Evolutionary conservation across 768 basidiomycete genomes (phyloP), one percentile per base, ranked within the genome.

Genomic region (Kwoniella bestiolae): DNA sequence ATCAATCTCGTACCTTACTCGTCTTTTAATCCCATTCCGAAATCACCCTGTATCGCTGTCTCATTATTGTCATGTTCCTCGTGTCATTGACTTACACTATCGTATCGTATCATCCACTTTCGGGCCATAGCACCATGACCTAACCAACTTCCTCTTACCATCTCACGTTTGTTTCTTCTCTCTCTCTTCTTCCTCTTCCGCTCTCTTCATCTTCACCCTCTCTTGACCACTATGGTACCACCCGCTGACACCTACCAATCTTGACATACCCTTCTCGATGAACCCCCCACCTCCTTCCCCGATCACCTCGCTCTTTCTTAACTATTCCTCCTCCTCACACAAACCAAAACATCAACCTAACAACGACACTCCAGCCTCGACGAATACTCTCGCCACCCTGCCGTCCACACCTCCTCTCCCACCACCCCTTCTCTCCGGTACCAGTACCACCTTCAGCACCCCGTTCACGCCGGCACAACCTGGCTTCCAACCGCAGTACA

Each of bases 331-430:
- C 9, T 9, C 11, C 32, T 47, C 23, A 25, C 46, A 55, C 18
- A 55, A 55, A 26, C 52, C 9, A 21, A n/a, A 35, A 16, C n/a
- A n/a, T n/a, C 52, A 32, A 16, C 31, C 21, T 31, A n/a, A n/a
- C n/a, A n/a, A n/a, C n/a, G 5, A 18, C 63, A 25, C 25, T n/a
- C 50, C 38, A 70, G 68, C 58, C 66, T 73, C 71, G 68, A 73
- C 68, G 28, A 32, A 35, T 35, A 46, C 34, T 31, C 41, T 57
- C 31, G 32, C 47, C 70, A 71, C 58, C 31, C 29, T 70, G 70
- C 56, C 73, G 64, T 69, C 65, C 35, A 71, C 73, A 64, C 72
- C 72, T 3, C 69, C 69, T 14, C 56, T 69, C 26, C 67, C 58
- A 29, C 25, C 56, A 26, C 64, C 56, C 41, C 32, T 46, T 31